Base-by-base conservation (phyloP, 768 basidiomycete genomes). In the Suillus spraguei region DNA sequence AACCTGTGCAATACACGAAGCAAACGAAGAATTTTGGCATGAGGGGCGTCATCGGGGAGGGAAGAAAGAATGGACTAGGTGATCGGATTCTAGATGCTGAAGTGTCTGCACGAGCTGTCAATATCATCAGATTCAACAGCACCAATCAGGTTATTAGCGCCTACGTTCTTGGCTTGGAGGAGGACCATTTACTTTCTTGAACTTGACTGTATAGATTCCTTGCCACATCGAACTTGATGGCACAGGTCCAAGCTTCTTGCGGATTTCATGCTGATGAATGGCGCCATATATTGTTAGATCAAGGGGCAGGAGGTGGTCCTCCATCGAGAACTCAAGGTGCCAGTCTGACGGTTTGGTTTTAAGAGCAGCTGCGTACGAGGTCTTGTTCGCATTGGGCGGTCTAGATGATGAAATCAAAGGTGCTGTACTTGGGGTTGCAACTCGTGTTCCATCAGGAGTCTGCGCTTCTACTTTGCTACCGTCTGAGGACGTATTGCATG, bases 211-310 rank as follows among this genome's bases (percentile, higher is more conserved):
- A 70, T 97, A 95, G 14, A 97, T 81, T 1, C 92, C 90, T 73
- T 93, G 89, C 92, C 95, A 97, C 62, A 95, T 88, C 74, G 89
- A 80, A 72, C 85, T 90, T 8, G 87, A 83, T 38, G 89, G 84
- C 36, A 87, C 71, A 20, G 84, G 76, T 3, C 87, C 85, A 4
- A 83, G 78, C 73, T 90, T 87, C 80, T 92, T 91, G 64, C 91
- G 83, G 75, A 86, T 85, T 73, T 95, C 92, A 69, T 94, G 90
- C 69, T 95, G 93, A 72, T 99, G 95, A 53, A 97, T 91, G 0
- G 95, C 97, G 9, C 97, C 97, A 71, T 97, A 99, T 59, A 99
- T 90, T 0, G 97, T 99, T 61, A 96, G 81, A 73, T 96, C 92
- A 63, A 96, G 76, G 0, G 92, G 90, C 20, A 99, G 78, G 24